These are phyloP conservation scores for Candida sphagnicola DNA, from an alignment of 805 yeast species.

Conservation along the genomic window DNA sequence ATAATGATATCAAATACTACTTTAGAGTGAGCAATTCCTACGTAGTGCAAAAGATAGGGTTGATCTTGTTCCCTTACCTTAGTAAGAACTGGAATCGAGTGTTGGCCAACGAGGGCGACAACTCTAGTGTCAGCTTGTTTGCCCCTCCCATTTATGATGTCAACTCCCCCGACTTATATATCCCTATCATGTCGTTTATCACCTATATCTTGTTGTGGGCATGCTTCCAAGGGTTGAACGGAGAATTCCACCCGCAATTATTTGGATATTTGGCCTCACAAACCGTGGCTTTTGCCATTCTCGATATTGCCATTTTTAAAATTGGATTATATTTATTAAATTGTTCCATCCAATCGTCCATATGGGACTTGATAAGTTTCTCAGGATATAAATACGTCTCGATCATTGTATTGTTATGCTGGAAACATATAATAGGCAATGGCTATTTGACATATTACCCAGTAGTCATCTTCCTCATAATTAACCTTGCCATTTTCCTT, in stretches of 20 bases:
- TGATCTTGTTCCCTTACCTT: slow-evolving; percentile 81
- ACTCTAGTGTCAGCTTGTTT: slow-evolving; percentile 32
- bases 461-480: slow-evolving; percentile 29
- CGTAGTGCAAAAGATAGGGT: slow-evolving; percentile 66
- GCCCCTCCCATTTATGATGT: slow-evolving; percentile 81
- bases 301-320: slow-evolving; percentile 74
- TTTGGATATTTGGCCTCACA: slow-evolving; percentile 84
- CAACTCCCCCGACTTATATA: slow-evolving; percentile 94
- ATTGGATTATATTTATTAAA: slow-evolving; percentile 78
- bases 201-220: slow-evolving; percentile 86
- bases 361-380: slow-evolving; percentile 83
- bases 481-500: slow-evolving; percentile 53
- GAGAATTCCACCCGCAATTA: slow-evolving; percentile 89
- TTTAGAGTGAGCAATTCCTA: slow-evolving; percentile 90
- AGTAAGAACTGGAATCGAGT: slow-evolving; percentile 80
- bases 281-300: slow-evolving; percentile 73
- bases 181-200: slow-evolving; percentile 89
- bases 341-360: slow-evolving; percentile 53
- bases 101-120: slow-evolving; percentile 14
- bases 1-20: slow-evolving; percentile 69
- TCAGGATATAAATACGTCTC: slow-evolving; percentile 95
- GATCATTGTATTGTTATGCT: slow-evolving; percentile 51
- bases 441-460: slow-evolving; percentile 34
- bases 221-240: slow-evolving; percentile 76
- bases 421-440: slow-evolving; percentile 42